Evolutionary conservation across 371 early-diverging fungal species (phyloP), one percentile per base, ranked within the genome.

Genomic region (Rhizopus delemar): DNA sequence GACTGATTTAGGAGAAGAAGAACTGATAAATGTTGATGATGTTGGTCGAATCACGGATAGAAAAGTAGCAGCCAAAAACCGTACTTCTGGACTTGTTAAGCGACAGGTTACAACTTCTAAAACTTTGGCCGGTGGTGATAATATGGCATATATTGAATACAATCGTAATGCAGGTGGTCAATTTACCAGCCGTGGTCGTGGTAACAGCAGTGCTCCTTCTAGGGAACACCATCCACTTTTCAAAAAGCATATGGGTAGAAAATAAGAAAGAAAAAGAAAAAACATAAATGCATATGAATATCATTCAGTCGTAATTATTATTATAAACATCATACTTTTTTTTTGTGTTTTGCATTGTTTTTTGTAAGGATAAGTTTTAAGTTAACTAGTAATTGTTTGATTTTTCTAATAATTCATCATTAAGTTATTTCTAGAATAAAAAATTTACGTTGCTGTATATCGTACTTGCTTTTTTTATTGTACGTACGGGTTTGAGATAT

Each of bases 121-220:
- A 70, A 87, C 91, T 22, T 75, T 96, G 58, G 89, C 92, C 13
- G 98, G 98, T 35, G 97, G 87, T 3, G 95, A 96, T 66, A 84
- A 87, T 56, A 97, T 98, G 96, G 97, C 97, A 0, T 98, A 98
- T 57, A 77, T 93, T 50, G 97, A 98, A 69, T 86, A 86, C 34
- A 75, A 69, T 35, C 72, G 72, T 34, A 77, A 62, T 59, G 65
- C 73, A 46, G 68, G 69, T 22, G 80, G 75, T 6, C 77, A 73
- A 41, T 74, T 74, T 57, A 52, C 70, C 22, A 72, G 75, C 28
- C 74, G 73, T 51, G 72, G 75, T 41, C 66, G 75, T 59, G 70
- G 75, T 31, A 63, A 60, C 41, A 65, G 70, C n/a, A 56, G 63
- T n/a, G 52, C 73, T 4, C 52, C 62, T 41, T 60, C 70, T 2